These are phyloP conservation scores for Blepharisma undulans DNA, from an alignment of 169 alveolate species.

Conservation along the genomic window DNA sequence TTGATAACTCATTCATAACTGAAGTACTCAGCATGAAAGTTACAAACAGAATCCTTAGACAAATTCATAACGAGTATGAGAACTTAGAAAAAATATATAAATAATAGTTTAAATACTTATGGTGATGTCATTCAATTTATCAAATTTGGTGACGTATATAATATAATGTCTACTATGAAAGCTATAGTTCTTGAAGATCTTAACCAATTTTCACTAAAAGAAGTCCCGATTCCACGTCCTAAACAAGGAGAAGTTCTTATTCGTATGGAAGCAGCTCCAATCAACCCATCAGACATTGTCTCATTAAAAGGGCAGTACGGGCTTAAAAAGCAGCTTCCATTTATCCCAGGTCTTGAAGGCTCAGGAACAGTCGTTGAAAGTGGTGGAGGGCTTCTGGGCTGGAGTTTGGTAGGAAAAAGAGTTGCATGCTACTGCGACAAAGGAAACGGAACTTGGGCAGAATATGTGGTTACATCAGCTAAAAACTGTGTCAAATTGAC, in stretches of 20 bases:
- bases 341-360: conserved; percentile 82
- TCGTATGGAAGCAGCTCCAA: conserved; percentile 73
- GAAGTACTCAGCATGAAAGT: neutral
- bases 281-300: conserved; percentile 73
- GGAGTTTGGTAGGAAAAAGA: conserved; percentile 1
- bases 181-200: conserved; percentile 12
- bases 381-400: conserved; percentile 48
- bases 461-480: conserved; percentile 16
- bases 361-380: conserved; percentile 72
- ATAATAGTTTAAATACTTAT: no score
- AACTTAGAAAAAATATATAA: neutral
- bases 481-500: neutral
- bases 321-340: conserved; percentile 48
- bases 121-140: no score
- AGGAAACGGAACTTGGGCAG: neutral
- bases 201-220: conserved; percentile 22
- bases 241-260: conserved; percentile 64
- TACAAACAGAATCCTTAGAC: neutral
- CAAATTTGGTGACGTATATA: no score
- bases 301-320: conserved; percentile 56
- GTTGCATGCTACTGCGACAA: neutral
- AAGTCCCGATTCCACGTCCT: conserved; percentile 57
- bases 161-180: no score
- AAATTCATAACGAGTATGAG: neutral
- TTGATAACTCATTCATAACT: neutral